These are phyloP conservation scores for Alternaria gaisen DNA, from an alignment of 2,329 filamentous ascomycete genomes.

Conservation along the genomic window DNA sequence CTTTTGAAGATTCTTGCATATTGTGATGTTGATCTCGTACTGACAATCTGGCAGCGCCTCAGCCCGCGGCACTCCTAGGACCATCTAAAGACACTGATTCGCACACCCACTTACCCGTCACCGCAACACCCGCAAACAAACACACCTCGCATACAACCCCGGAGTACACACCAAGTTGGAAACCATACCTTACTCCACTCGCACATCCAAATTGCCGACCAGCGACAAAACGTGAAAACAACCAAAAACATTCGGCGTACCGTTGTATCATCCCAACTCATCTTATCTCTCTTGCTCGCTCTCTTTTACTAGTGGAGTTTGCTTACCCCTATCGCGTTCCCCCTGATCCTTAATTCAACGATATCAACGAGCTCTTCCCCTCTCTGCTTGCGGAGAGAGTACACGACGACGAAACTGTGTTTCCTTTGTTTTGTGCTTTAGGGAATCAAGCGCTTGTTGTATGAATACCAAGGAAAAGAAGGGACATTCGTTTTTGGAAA, in stretches of 20 bases:
- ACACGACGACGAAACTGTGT: slow-evolving; percentile 47
- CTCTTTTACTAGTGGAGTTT: slow-evolving; percentile 33
- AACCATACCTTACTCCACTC: slow-evolving; percentile 16
- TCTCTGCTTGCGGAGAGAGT: slow-evolving; percentile 41
- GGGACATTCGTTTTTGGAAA: slow-evolving; percentile 31
- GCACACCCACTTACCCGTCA: slow-evolving; percentile 23
- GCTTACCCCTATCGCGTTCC: slow-evolving; percentile 37
- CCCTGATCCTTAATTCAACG: slow-evolving; percentile 20
- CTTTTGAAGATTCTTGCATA: neutral
- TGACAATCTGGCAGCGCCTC: slow-evolving; percentile 26
- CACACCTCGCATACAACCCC: slow-evolving; percentile 19
- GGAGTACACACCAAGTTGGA: slow-evolving; percentile 28
- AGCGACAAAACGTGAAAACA: slow-evolving; percentile 40
- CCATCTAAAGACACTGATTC: slow-evolving; percentile 30
- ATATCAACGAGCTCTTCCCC: slow-evolving; percentile 19
- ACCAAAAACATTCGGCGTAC: slow-evolving; percentile 46
- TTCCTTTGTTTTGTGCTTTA: slow-evolving; percentile 40
- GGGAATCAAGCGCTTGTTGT: slow-evolving; percentile 26
- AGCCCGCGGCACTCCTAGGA: slow-evolving; percentile 38
- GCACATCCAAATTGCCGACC: slow-evolving; percentile 35
- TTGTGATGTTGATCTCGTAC: slow-evolving; percentile 19
- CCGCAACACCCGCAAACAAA: slow-evolving; percentile 28
- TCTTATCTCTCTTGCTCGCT: slow-evolving; percentile 23
- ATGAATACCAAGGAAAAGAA: slow-evolving; percentile 15
- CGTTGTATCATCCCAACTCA: slow-evolving; percentile 32